Evolutionary conservation across 2,329 filamentous ascomycete genomes (phyloP).

Genomic region (Fusarium denticulatum): DNA sequence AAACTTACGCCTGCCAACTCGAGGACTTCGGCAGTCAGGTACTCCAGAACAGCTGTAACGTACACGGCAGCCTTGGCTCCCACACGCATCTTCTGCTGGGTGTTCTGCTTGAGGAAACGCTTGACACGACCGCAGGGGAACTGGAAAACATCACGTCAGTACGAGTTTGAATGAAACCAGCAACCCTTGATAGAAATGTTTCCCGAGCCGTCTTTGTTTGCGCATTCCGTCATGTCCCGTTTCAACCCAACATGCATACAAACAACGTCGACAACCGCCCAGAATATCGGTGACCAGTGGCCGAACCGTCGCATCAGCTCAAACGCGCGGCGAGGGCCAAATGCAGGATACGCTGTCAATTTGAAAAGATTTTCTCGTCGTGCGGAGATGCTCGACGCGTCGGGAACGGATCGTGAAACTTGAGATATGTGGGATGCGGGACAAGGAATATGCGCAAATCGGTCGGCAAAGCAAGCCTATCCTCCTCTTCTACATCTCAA

Average conservation of each 20-base stretch:
- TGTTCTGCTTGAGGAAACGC: slow-evolving; percentile 99
- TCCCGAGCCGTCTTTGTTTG: slow-evolving; percentile 11
- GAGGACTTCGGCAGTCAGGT: slow-evolving; percentile 96
- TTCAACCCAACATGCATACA: slow-evolving; percentile 16
- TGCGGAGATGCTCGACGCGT: slow-evolving; percentile 42
- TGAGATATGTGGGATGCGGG: slow-evolving; percentile 40
- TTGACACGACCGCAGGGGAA: slow-evolving; percentile 99
- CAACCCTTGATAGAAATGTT: slow-evolving; percentile 18
- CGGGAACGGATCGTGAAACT: slow-evolving; percentile 31
- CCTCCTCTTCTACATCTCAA: slow-evolving; percentile 3
- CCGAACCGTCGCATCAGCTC: slow-evolving; percentile 13
- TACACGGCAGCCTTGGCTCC: slow-evolving; percentile 99
- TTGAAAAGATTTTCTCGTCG: slow-evolving; percentile 33
- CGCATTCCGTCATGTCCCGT: slow-evolving; percentile 29
- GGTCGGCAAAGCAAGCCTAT: slow-evolving; percentile 23
- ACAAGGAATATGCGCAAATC: slow-evolving; percentile 41
- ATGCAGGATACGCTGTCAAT: slow-evolving; percentile 9
- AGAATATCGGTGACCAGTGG: slow-evolving; percentile 12
- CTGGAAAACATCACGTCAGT: slow-evolving; percentile 59
- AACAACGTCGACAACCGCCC: not conserved
- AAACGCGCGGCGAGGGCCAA: slow-evolving; percentile 4
- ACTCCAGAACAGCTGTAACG: slow-evolving; percentile 97
- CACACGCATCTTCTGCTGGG: slow-evolving; percentile 99
- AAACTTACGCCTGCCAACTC: slow-evolving; percentile 87
- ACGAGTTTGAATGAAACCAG: not conserved